Conservation (phyloP, 129 eudicot genomes). For the Pulicaria dysenterica region DNA sequence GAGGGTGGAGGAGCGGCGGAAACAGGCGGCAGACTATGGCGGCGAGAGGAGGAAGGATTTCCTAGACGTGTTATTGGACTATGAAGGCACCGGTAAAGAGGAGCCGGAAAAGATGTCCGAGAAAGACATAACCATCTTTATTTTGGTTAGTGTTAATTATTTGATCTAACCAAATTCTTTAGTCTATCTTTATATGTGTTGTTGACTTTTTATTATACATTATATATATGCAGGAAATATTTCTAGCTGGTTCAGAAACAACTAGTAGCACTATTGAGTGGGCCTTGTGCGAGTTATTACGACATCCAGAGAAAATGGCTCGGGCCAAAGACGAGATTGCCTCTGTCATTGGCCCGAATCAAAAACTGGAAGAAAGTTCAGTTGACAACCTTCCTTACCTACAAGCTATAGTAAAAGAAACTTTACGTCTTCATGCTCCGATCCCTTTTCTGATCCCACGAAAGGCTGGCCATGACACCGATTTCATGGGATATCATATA, state of each 20-base stretch:
- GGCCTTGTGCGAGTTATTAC: slow-evolving; percentile 39
- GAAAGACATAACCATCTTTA: slow-evolving; percentile 38
- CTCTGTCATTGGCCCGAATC: slow-evolving; percentile 5
- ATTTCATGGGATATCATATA: slow-evolving; percentile 43
- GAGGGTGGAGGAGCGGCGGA: slow-evolving; percentile 46
- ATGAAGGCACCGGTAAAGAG: slow-evolving; percentile 48
- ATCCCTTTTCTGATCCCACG: slow-evolving; percentile 46
- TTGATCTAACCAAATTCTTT: not conserved
- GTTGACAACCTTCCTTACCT: slow-evolving; percentile 40
- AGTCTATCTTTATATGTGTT: not conserved
- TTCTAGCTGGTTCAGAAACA: slow-evolving; percentile 53
- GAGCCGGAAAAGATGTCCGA: slow-evolving; percentile 51
- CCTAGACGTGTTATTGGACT: slow-evolving; percentile 64
- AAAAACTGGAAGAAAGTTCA: slow-evolving; percentile 38
- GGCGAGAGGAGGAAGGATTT: slow-evolving; percentile 47
- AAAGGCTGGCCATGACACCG: slow-evolving; percentile 33
- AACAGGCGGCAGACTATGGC: slow-evolving; percentile 13
- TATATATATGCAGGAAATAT: slow-evolving; percentile 50
- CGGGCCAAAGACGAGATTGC: slow-evolving; percentile 35
- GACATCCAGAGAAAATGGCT: slow-evolving; percentile 19
- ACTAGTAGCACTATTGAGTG: slow-evolving; percentile 43
- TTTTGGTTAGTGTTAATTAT: slow-evolving; percentile 36
- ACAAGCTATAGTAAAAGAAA: slow-evolving; percentile 44
- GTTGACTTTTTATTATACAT: not conserved
- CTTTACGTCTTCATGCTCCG: slow-evolving; percentile 40